Percentiles rank a stretch among this genome's conserved stretches.
Conservation (phyloP, 345 rosid species). For the Populus ilicifolia region DNA sequence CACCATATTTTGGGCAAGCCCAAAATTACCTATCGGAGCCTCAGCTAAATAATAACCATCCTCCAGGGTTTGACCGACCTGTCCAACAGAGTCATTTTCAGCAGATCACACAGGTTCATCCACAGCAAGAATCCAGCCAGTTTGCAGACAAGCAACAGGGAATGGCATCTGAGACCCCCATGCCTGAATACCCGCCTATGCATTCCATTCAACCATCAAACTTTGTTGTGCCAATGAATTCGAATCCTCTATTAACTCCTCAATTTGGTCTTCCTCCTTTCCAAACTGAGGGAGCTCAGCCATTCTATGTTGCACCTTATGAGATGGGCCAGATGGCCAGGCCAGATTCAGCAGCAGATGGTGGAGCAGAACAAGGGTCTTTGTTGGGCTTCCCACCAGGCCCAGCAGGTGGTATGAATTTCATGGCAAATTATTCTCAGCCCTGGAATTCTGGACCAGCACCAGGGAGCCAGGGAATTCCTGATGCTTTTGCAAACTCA, state of each 20-base stretch:
- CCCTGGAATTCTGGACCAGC: constrained; percentile 61
- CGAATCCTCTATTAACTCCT: constrained; percentile 50
- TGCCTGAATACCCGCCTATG: constrained; percentile 61
- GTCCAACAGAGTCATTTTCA: constrained; percentile 39
- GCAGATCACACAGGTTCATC: constrained; percentile 28
- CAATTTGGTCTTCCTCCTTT: constrained; percentile 59
- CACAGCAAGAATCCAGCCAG: constrained; percentile 50
- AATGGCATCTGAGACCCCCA: constrained; percentile 39
- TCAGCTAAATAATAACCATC: constrained; percentile 44
- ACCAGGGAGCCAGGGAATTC: constrained; percentile 37
- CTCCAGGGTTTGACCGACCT: constrained; percentile 66
- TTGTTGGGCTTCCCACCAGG: constrained; percentile 65
- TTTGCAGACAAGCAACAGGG: constrained; percentile 52
- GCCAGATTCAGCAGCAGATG: constrained; percentile 47
- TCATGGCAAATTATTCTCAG: constrained; percentile 51
- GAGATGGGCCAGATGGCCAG: constrained; percentile 44
- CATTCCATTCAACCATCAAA: constrained; percentile 65
- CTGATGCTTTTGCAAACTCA: constrained; percentile 40
- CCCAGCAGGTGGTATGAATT: constrained; percentile 46
- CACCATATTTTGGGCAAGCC: constrained; percentile 49
- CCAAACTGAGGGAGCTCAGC: constrained; percentile 65
- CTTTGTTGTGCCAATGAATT: constrained; percentile 55
- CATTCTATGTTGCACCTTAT: constrained; percentile 52
- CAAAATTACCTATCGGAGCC: constrained; percentile 43
- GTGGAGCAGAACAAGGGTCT: constrained; percentile 69